Base-by-base conservation (phyloP, 257 asterid species). In the Solanum virginianum region DNA sequence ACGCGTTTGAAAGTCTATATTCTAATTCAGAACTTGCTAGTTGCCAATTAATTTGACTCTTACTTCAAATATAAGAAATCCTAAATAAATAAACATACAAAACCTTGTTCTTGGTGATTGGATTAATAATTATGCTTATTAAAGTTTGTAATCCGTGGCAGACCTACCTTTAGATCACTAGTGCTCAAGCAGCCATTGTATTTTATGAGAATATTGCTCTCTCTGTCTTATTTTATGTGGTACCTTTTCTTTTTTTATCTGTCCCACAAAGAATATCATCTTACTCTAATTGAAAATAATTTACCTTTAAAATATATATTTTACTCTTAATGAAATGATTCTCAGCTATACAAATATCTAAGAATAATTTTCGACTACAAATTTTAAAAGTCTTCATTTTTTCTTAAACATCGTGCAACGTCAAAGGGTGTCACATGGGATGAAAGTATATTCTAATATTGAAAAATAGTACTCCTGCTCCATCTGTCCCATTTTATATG, bases 171-270 rank as follows among this genome's bases (percentile, higher is more conserved):
- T 2, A 59, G 29, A 59, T 0, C 6, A 59, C 29, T 4, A 0
- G 22, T 56, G 6, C 63, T 18, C 24, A 18, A 56, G 63, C 12
- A 56, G 12, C 63, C 68, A 60, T 5, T 63, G 26, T 24, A 24
- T 6, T 24, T 63, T 63, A 63, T 18, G 9, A 2, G 4, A 24
- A 24, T 63, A 12, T 9, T 63, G 4, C 6, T 36, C 6, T 0
- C 5, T 36, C 0, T 36, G 41, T 36, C 41, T 4, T 1, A 36
- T 36, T 36, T 3, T 36, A 36, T 36, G 0, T 3, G 5, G 4
- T 0, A 36, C 0, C 1, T 0, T 36, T 4, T 36, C 6, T 0
- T 36, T 36, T 36, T 4, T 36, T 0, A 36, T 36, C 0, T 36
- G 1, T 36, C 41, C 6, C 5, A 4, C 4, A 36, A 5, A 36